Evolutionary conservation across 305 asterid genomes (phyloP), one percentile per base, ranked within the genome.

Genomic region (Fraxinus sp.): DNA sequence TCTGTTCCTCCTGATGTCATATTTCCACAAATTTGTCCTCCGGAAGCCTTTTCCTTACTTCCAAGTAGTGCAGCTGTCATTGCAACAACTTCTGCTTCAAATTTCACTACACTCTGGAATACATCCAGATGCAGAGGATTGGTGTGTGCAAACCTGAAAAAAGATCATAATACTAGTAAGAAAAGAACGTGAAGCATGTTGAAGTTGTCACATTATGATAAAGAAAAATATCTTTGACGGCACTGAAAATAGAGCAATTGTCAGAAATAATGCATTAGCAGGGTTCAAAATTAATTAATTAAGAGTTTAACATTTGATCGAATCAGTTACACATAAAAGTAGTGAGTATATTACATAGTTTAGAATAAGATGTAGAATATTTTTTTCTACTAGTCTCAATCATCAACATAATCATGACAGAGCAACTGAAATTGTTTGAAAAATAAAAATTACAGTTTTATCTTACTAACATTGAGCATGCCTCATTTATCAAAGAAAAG

Each of bases 1-100:
- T 97, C 99, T 64, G 99, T 95, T 83, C 99, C 99, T 66, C 99
- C 99, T 22, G 99, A 97, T 52, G 98, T 97, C 99, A 97, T 97
- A 85, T 97, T 97, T 81, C 99, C 99, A 85, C 99, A 97, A 70
- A 97, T 77, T 88, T 93, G 89, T 83, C 98, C 97, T 72, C 98
- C 98, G 30, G 96, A 90, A 75, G 88, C 80, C 84, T 90, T 92
- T 83, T 95, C 98, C 82, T 91, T 93, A 75, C 98, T 92, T 73
- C 99, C 99, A 55, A 97, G 97, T 66, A 97, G 89, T 41, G 98
- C 89, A 84, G 98, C 99, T 26, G 98, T 92, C 98, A 97, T 97
- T 26, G 92, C 90, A 87, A 97, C 97, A 75, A 97, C 98, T 89
- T 97, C 99, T 24, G 95, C 89, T 88, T 97, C 99, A 87, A 95